Base-by-base conservation (phyloP, 768 basidiomycete genomes). In the Pleurotus tuoliensis region DNA sequence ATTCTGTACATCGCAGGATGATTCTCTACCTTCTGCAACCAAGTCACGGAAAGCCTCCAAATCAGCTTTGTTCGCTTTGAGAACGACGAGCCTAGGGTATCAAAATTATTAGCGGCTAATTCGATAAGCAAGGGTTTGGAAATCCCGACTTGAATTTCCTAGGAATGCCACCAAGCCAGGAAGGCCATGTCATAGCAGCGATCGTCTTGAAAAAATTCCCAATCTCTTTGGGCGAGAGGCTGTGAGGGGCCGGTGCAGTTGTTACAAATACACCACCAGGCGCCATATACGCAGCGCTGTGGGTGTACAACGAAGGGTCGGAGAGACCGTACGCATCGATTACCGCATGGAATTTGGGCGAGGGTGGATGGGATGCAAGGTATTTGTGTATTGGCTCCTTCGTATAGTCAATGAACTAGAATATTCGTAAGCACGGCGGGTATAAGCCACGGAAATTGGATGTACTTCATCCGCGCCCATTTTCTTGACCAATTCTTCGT, bases 381-480 rank as follows among this genome's bases (percentile, higher is more conserved):
- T 78, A 72, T 62, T 77, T 64, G 45, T 74, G 71, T 2, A 89
- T 62, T 3, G 83, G 80, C 7, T 63, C 66, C 37, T 75, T 73
- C 0, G 80, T 83, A 58, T 90, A 88, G 64, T 88, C 86, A 16
- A 87, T 73, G 62, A 89, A 82, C 75, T 78, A 46, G 18, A 30
- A 24, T 15, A 58, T 45, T 44, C 50, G 27, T 39, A 22, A 7
- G 30, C 30, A 9, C 30, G 11, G n/a, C 25, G 30, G 5, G 15
- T 20, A 20, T 20, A 30, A 43, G 15, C 49, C n/a, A 15, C 2
- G 27, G 51, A 27, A 16, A 48, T 5, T 45, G 11, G 45, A 62
- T 75, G 16, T 55, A 83, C 84, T 70, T 85, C 78, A 52, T 90
- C 90, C 2, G 84, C 89, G 20, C 90, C 90, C 30, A 85, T 61